A percentile compares a stretch with the other conserved stretches of the same genome.
phyloP scores from a whole-genome alignment of 805 yeast species.

The Kuraishia borneana region DNA sequence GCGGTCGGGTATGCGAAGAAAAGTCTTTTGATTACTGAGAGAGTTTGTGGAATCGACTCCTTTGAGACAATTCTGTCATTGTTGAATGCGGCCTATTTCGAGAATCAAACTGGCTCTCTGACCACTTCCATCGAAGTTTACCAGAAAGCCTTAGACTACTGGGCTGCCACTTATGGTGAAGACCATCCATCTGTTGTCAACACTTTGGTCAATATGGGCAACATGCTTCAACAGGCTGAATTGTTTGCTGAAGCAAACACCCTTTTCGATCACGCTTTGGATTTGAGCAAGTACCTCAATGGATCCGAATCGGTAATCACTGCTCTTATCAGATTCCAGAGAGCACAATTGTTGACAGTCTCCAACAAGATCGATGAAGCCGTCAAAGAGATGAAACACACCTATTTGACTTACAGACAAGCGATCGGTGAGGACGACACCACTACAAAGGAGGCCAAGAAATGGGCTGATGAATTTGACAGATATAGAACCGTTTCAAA shows the following conservation, averaged over 20 bases:
- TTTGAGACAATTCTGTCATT: slow-evolving; percentile 63
- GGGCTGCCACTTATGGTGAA: slow-evolving; percentile 47
- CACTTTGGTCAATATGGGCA: slow-evolving; percentile 49
- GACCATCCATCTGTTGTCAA: slow-evolving; percentile 64
- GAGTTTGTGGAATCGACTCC: slow-evolving; percentile 73
- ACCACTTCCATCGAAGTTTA: slow-evolving; percentile 53
- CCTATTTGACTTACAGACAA: slow-evolving; percentile 44
- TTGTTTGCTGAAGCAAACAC: slow-evolving; percentile 34
- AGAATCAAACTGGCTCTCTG: slow-evolving; percentile 46
- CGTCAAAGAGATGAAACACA: slow-evolving; percentile 38
- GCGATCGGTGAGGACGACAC: slow-evolving; percentile 59
- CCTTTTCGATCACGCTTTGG: slow-evolving; percentile 43
- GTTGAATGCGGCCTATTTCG: slow-evolving; percentile 66
- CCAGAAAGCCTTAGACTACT: slow-evolving; percentile 44
- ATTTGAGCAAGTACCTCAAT: slow-evolving; percentile 34
- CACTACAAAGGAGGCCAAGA: slow-evolving; percentile 55
- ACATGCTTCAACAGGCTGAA: slow-evolving; percentile 43
- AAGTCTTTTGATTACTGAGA: slow-evolving; percentile 65
- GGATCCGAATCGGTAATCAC: slow-evolving; percentile 52
- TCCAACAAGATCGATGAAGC: slow-evolving; percentile 44
- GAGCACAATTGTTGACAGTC: slow-evolving; percentile 49
- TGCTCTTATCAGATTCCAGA: slow-evolving; percentile 58
- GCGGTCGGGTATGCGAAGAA: slow-evolving; percentile 59
- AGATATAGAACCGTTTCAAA: slow-evolving; percentile 34
- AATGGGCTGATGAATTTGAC: slow-evolving; percentile 49